Evolutionary conservation across 1,284 basidiomycete species (phyloP).

Genomic region (Cryptococcus amylolentus): DNA sequence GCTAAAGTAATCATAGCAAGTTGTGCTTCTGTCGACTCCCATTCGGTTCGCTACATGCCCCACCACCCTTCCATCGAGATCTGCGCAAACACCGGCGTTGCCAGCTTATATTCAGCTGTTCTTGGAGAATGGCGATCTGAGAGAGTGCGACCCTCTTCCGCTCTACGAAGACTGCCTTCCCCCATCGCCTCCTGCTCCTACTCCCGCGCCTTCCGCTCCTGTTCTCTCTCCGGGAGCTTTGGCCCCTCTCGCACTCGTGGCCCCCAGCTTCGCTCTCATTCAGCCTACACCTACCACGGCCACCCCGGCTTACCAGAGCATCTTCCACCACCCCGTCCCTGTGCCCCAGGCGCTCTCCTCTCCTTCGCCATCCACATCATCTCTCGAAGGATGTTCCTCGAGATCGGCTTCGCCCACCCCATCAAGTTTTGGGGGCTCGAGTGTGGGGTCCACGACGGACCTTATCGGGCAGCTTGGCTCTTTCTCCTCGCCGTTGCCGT

Average conservation of each 20-base stretch:
- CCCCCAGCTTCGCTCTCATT: too few species aligned
- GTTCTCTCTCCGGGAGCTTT: background rate
- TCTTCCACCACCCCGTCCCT: too few species aligned
- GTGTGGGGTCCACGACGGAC: too few species aligned
- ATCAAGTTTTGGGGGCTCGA: too few species aligned
- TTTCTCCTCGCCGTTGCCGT: too few species aligned
- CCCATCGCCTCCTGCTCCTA: background rate
- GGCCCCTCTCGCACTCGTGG: background rate
- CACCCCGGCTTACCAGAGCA: too few species aligned
- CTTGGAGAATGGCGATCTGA: slow-evolving; percentile 43
- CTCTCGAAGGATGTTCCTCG: too few species aligned
- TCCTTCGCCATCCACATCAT: too few species aligned
- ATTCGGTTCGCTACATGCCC: slow-evolving; percentile 40
- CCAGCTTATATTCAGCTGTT: slow-evolving; percentile 46
- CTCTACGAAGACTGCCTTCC: slow-evolving; percentile 21
- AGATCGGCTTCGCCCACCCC: too few species aligned
- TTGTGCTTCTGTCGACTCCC: slow-evolving; percentile 37
- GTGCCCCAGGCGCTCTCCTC: too few species aligned
- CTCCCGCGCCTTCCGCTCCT: background rate
- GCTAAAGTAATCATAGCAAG: slow-evolving; percentile 8
- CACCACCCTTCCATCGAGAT: slow-evolving; percentile 12
- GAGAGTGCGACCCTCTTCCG: slow-evolving; percentile 44
- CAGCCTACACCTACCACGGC: too few species aligned
- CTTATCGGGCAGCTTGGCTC: too few species aligned
- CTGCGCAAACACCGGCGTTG: slow-evolving; percentile 7